Evolutionary conservation across 768 basidiomycete genomes (phyloP), one percentile per base, ranked within the genome.

Genomic region (Boletus rubroflammeus): DNA sequence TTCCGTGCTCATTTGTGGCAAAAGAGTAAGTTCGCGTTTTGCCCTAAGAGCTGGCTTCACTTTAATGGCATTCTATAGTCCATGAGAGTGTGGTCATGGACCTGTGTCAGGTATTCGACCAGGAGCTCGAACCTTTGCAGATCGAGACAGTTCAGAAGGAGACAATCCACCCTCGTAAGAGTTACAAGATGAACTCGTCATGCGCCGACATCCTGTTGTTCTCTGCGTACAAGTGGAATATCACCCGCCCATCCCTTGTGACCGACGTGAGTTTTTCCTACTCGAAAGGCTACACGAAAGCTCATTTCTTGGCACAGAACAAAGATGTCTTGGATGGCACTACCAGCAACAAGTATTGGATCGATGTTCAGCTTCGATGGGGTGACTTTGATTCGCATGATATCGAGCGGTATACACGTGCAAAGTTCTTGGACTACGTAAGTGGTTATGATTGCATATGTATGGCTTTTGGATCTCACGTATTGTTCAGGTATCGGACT

Each of bases 121-220:
- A 98, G 73, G 97, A 99, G 67, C 79, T 99, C 32, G 97, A 99
- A 69, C 95, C 97, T 4, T 75, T 99, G 15, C 94, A 98, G 62
- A 99, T 99, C 63, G 97, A 98, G 78, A 98, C 95, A 0, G 97
- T 99, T 0, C 97, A 98, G 72, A 99, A 99, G 73, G 97, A 99
- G 73, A 98, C 97, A 0, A 99, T 99, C 57, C 97, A 97, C 71
- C 96, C 96, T 63, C 90, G 96, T 75, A 98, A 98, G 80, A 97
- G 93, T 79, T 99, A 99, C 84, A 99, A 99, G 83, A 98, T 99
- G 97, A 99, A 99, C 75, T 97, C 94, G 8, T 96, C 94, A n/a
- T 98, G 96, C 60, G 96, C 96, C 48, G 97, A 99, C 67, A 96
- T 99, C 67, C 78, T 99, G 19, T 79, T 99, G 47, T 98, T 99